Evolutionary conservation across 176 grass and related monocot species (phyloP).

Genomic region (Neostapfia colusana): DNA sequence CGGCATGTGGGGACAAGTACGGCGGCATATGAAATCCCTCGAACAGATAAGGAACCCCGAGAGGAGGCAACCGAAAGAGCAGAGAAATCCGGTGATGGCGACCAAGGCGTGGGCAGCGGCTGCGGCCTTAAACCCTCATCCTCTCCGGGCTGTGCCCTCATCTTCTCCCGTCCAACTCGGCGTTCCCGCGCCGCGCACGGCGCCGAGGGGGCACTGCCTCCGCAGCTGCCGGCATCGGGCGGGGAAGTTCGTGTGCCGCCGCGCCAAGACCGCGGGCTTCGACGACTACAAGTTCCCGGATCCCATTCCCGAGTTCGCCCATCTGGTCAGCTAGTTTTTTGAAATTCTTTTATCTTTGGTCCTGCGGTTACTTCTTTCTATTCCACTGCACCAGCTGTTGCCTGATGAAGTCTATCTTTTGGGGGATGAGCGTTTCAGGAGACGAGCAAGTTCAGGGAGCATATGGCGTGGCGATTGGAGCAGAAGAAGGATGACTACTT

Average conservation of each 20-base stretch:
- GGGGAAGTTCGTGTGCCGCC: constrained; percentile 46
- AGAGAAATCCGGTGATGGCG: constrained; percentile 31
- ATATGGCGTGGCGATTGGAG: constrained; percentile 70
- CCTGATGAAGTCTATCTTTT: not conserved
- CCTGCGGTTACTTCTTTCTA: not conserved
- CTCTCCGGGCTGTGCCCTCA: constrained; percentile 16
- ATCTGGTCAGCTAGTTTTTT: constrained; percentile 33
- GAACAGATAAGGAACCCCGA: constrained; percentile 28
- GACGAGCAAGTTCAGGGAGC: constrained; percentile 73
- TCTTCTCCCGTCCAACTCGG: constrained; percentile 2
- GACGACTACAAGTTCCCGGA: constrained; percentile 84
- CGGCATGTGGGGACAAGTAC: not conserved
- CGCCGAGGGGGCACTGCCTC: not conserved
- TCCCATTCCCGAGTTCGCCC: constrained; percentile 82
- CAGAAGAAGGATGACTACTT: constrained; percentile 79
- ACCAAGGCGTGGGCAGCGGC: constrained; percentile 35
- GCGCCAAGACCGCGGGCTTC: constrained; percentile 46
- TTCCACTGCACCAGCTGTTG: not conserved
- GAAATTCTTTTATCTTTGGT: not conserved
- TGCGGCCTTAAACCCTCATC: constrained; percentile 31
- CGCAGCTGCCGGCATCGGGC: constrained; percentile 16
- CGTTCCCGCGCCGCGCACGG: not conserved
- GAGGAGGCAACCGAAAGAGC: not conserved
- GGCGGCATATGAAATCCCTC: not conserved
- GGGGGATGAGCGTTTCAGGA: constrained; percentile 45